Base-by-base conservation (phyloP, 169 alveolate genomes). In the Plasmodium gonderi region DNA sequence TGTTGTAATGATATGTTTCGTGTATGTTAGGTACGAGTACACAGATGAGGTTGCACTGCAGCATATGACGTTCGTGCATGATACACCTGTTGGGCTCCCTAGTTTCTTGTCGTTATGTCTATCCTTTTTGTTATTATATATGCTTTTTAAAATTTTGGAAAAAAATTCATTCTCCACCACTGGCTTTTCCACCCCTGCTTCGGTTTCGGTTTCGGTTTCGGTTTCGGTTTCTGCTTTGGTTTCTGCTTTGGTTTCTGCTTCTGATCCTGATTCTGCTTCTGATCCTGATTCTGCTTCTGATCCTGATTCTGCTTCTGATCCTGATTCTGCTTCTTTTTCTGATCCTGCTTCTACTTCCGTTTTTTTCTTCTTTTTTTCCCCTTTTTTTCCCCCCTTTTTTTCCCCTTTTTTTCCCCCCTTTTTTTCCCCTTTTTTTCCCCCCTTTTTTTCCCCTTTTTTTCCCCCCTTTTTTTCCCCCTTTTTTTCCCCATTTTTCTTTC, bases 31-130 rank as follows among this genome's bases (percentile, higher is more conserved):
- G 17, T 69, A 83, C 0, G 83, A 45, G 23, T 83, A 83, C 29
- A 83, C 75, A 6, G 92, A 79, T 0, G 92, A 29, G 0, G 92
- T 83, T 5, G 92, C 92, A 23, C 92, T 83, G 44, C 92, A 83
- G 64, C 92, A 83, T 9, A 83, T 83, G n/a, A 83, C 92, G 20
- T 83, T 83, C 2, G 82, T 44, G 65, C 12, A 23, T 72, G 92
- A 83, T 2, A n/a, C 17, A 8, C 72, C 17, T 36, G 72, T 3
- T 0, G n/a, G 72, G 72, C 3, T 75, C 1, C 29, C 40, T 49
- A 60, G 36, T n/a, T 33, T 26, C 17, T 60, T 47, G 3, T 26
- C 29, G 20, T 23, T 20, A 23, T 83, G 60, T 3, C 31, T 49
- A 44, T 65, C 78, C 49, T 65, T 80, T 31, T 29, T 65, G 20